Evolutionary conservation across 371 early-diverging fungal species (phyloP), one percentile per base, ranked within the genome.

Genomic region (Umbelopsis sp.): DNA sequence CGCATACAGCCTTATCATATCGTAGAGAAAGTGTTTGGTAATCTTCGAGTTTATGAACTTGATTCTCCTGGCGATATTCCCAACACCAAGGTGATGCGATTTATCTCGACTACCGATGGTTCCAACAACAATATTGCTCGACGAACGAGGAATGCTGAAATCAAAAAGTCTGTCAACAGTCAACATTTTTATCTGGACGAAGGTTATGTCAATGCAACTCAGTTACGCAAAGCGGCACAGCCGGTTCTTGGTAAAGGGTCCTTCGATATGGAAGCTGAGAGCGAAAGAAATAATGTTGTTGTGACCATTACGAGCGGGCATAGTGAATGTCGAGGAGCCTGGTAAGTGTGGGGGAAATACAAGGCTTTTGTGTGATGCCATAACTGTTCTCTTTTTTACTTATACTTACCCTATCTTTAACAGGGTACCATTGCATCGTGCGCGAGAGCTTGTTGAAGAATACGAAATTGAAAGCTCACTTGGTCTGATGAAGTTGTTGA

Each of bases 201-300:
- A 45, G 84, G 84, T 2, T 86, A 82, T 66, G 80, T 86, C 24
- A 86, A 86, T 70, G 87, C 87, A 0, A 78, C 87, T 0, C 83
- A 83, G 68, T 50, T 86, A 32, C 77, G 87, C 1, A 73, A 81
- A 45, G 87, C 85, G 0, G 87, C 87, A 16, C 72, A 76, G 20
- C 77, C 80, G 1, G 80, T 81, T 1, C 74, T 86, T 63, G 85
- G 82, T 0, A 80, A 80, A 53, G 86, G 83, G 0, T 72, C 80
- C 3, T 81, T 84, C 66, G 81, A 84, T 44, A 79, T 78, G 18
- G 74, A 75, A 16, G 74, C 70, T 11, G 77, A 70, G 24, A 48
- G 65, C 10, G 63, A 72, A 18, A 51, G 70, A 35, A 71, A 70
- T 9, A 66, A 62, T 38, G 72, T 68, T 4, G 79, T 74, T 10